Base-by-base conservation (phyloP, 495 filamentous ascomycete species). In the Cercophora newfieldiana region DNA sequence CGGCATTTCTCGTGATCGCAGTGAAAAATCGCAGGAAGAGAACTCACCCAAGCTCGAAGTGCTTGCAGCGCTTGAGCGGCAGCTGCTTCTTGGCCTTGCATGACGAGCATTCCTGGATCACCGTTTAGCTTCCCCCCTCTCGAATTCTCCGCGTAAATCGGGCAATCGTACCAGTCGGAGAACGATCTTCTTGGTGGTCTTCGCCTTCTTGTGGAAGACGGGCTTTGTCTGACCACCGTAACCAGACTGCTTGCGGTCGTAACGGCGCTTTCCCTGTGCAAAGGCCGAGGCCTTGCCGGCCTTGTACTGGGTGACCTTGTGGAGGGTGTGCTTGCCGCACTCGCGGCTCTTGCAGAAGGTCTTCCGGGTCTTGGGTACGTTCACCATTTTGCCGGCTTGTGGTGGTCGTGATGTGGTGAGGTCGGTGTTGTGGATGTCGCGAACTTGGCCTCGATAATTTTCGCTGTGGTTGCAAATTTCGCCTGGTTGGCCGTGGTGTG, bases 181-280 rank as follows among this genome's bases (percentile, higher is more conserved):
- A 79, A 99, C 96, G 72, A 99, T 89, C 91, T 99, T 99, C 90
- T 98, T 99, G 75, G 96, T 99, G 70, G 96, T 98, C 90, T 99
- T 99, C 68, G 96, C 96, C 88, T 97, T 97, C 89, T 98, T 98
- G 91, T 97, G 94, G 90, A 99, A 97, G 75, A 97, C 92, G 71
- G 93, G 93, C 85, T 99, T 99, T 69, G 95, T 99, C 86, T 99
- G 95, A 90, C 95, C 95, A 89, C 96, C 95, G 84, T 97, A 99
- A 88, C 95, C 91, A 77, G 89, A 92, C 86, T 99, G 96, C 87
- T 99, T 99, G 79, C 96, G 90, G 86, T 98, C 95, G 87, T 99
- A 99, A 89, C 95, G 94, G 82, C 95, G 91, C 90, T 98, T 99
- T 88, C 95, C 95, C 88, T 97, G 94, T 72, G 94, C 93, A 85